A percentile compares a stretch with the other conserved stretches of the same genome.
Conservation (phyloP, 306 rosid genomes). For the Carpinus viminea region DNA sequence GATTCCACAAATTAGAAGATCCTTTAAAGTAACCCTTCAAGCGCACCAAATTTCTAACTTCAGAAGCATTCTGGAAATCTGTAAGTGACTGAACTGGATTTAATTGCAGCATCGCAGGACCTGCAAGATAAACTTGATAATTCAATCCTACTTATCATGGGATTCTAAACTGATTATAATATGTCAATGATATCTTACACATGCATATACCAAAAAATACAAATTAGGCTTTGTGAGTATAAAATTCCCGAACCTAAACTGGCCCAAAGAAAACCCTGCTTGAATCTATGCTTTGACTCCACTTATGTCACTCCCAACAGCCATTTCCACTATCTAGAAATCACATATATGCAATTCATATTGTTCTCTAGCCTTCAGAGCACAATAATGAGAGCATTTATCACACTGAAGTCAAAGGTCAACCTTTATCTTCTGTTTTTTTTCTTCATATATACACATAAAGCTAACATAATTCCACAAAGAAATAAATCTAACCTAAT, state of each 20-base stretch:
- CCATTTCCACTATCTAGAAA: background rate
- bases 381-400: background rate
- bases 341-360: background rate
- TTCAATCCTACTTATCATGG: slow-evolving; percentile 4
- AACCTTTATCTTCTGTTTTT: background rate
- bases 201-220: background rate
- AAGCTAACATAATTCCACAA: background rate
- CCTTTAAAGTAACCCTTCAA: slow-evolving; percentile 75
- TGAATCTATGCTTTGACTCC: background rate
- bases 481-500: background rate
- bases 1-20: slow-evolving; percentile 61
- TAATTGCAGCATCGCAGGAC: slow-evolving; percentile 58
- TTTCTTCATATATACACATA: background rate
- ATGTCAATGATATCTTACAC: background rate
- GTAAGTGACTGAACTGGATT: slow-evolving; percentile 62
- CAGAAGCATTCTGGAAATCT: slow-evolving; percentile 52
- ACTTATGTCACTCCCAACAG: background rate
- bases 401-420: background rate
- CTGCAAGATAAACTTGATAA: slow-evolving; percentile 42
- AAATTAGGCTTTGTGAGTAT: background rate
- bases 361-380: background rate
- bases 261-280: background rate
- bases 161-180: background rate
- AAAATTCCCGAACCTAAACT: background rate
- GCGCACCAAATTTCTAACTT: slow-evolving; percentile 58